Evolutionary conservation across 768 basidiomycete species (phyloP).

Genomic region (Piloderma croceum): DNA sequence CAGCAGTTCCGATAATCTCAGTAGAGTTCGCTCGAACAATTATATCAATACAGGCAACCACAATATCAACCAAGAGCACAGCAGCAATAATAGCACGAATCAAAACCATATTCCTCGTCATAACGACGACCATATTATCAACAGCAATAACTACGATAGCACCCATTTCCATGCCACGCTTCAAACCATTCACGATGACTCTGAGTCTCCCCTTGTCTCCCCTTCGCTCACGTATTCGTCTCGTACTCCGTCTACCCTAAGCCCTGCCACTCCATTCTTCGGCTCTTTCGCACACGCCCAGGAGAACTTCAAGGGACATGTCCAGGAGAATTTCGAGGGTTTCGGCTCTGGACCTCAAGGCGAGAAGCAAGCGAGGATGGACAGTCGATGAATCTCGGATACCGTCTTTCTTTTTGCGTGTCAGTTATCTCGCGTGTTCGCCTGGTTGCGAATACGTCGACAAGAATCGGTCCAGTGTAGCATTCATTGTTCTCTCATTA

Average conservation of each 20-base stretch:
- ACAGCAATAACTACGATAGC: slow-evolving; percentile 2
- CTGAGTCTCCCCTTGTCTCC: slow-evolving; percentile 56
- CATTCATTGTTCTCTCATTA: no score
- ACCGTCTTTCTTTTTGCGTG: no score
- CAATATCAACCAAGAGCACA: slow-evolving; percentile 11
- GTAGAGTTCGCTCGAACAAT: no score
- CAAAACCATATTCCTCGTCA: slow-evolving; percentile 3
- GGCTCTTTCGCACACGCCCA: slow-evolving; percentile 41
- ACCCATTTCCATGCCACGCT: slow-evolving; percentile 10
- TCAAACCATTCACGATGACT: slow-evolving; percentile 31
- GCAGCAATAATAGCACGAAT: slow-evolving; percentile 9
- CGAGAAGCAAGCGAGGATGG: no score
- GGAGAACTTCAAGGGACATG: slow-evolving; percentile 24
- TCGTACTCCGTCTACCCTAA: slow-evolving; percentile 57
- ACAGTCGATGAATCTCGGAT: no score
- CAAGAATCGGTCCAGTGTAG: no score
- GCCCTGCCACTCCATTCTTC: slow-evolving; percentile 70
- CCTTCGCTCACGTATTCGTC: slow-evolving; percentile 68
- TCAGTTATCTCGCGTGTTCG: no score
- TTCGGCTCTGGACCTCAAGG: no score
- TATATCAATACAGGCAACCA: no score
- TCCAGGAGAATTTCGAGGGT: neutral
- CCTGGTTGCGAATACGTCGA: no score
- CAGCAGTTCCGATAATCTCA: no score
- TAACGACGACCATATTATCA: slow-evolving; percentile 9